These are phyloP conservation scores for Kodamaea laetipori DNA, from an alignment of 805 yeast species.

Conservation along the genomic window DNA sequence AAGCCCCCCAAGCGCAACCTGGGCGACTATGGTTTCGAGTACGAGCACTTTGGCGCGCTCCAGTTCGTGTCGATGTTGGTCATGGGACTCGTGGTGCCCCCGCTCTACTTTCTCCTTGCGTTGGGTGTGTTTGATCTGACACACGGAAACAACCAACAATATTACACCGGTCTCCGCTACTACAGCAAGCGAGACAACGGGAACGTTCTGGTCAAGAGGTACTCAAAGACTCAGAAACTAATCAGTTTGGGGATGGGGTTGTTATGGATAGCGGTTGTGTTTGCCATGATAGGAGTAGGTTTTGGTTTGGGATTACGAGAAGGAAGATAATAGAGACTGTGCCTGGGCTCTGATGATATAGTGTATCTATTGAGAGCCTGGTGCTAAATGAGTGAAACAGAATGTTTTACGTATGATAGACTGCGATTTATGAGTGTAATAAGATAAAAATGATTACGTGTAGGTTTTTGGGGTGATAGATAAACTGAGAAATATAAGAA, in stretches of 20 bases:
- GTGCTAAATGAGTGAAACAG: too few relatives aligned
- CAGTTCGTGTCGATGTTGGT: conserved; percentile 25
- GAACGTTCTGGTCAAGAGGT: conserved; percentile 19
- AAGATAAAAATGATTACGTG: too few relatives aligned
- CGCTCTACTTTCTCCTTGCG: conserved; percentile 38
- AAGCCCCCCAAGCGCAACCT: conserved; percentile 1
- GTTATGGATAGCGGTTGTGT: conserved; percentile 32
- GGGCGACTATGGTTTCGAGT: conserved; percentile 4
- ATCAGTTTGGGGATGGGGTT: conserved; percentile 34
- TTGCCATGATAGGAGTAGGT: conserved; percentile 46
- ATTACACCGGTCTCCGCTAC: conserved; percentile 23
- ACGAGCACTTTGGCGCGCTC: conserved; percentile 18
- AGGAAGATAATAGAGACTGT: background rate
- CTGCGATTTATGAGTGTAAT: too few relatives aligned
- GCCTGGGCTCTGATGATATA: conserved; percentile 1
- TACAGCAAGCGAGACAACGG: conserved; percentile 13
- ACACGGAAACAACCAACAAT: conserved; percentile 18
- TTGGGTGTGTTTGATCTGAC: conserved; percentile 38
- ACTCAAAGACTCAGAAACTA: conserved; percentile 32
- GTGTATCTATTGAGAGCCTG: conserved; percentile 5
- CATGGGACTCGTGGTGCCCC: conserved; percentile 38
- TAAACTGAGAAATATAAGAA: too few relatives aligned
- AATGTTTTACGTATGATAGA: too few relatives aligned
- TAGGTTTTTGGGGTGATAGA: too few relatives aligned
- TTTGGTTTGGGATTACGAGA: conserved; percentile 29